phyloP scores from a whole-genome alignment of 768 basidiomycete genomes.

The Rhodotorula taiwanensis region DNA sequence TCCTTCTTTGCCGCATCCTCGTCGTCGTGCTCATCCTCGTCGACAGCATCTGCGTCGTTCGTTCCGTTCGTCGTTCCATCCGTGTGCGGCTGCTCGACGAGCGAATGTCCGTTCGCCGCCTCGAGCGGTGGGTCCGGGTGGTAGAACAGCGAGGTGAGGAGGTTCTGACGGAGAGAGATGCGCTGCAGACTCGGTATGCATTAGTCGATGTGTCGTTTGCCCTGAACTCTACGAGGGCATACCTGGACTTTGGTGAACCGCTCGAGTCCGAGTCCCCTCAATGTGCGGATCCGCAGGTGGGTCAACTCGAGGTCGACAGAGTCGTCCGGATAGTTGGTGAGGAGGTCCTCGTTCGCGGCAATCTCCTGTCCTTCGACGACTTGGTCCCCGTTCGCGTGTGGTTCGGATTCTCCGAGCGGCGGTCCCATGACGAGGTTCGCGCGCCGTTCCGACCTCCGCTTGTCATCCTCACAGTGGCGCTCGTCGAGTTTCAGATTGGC shows the following conservation, averaged over 20 bases:
- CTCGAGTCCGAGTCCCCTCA: slow-evolving; percentile 32
- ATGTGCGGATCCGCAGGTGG: slow-evolving; percentile 35
- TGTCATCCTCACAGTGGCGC: slow-evolving; percentile 32
- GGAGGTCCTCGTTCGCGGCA: slow-evolving; percentile 33
- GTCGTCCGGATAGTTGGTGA: slow-evolving; percentile 28
- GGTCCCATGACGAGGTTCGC: slow-evolving; percentile 36
- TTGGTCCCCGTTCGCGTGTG: background rate
- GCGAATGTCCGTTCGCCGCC: background rate
- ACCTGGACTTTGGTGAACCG: slow-evolving; percentile 37
- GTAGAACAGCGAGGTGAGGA: slow-evolving; percentile 36
- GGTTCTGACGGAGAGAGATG: slow-evolving; percentile 41
- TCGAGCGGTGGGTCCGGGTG: slow-evolving; percentile 11
- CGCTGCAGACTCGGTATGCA: slow-evolving; percentile 20
- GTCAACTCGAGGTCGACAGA: slow-evolving; percentile 40
- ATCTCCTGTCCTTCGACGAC: slow-evolving; percentile 27
- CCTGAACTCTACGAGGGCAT: background rate
- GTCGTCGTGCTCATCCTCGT: slow-evolving; percentile 41
- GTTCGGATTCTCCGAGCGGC: slow-evolving; percentile 12
- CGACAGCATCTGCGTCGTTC: slow-evolving; percentile 27
- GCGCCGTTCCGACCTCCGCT: slow-evolving; percentile 11
- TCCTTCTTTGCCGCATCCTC: slow-evolving; percentile 41
- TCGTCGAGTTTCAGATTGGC: slow-evolving; percentile 30
- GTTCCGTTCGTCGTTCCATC: background rate
- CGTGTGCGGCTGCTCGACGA: background rate
- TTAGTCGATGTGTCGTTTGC: background rate